Base-by-base conservation (phyloP, 495 filamentous ascomycete genomes). In the Cladorrhinum samala region DNA sequence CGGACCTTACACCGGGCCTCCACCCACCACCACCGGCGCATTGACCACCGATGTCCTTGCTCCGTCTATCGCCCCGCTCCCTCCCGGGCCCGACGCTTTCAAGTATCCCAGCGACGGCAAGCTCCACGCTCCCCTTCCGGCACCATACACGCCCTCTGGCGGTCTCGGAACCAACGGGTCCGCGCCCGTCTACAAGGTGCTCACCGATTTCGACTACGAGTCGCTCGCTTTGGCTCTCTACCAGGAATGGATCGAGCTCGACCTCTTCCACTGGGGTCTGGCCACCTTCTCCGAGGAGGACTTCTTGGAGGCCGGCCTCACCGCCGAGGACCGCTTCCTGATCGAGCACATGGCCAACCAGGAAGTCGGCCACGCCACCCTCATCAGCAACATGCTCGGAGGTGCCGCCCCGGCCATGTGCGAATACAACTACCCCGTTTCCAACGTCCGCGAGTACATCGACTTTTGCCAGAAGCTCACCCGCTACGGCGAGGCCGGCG, bases 391-490 rank as follows among this genome's bases (percentile, higher is more conserved):
- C 71, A 89, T 95, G 62, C 79, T 95, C 8, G 90, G 90, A 18
- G 62, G 77, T 7, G 73, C 79, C n/a, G 85, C 86, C 0, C 88
- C 91, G 0, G 72, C 76, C 24, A 82, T 88, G 64, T 95, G 91
- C 69, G 77, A 72, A 6, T 95, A 95, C 68, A 81, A 90, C 69
- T 95, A 94, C 62, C 88, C 89, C 1, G 89, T 83, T 58, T 79
- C 72, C 30, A 91, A 81, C 40, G 85, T 94, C 20, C 77, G 73
- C 38, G 88, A 94, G 65, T 93, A 81, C 61, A 71, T 95, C 54
- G 89, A 94, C 71, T 94, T 94, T 68, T 85, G 80, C 65, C 90
- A 95, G 68, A 89, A 90, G 59, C 58, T 94, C 9, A 95, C 91
- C 7, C 85, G 89, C 21, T 88, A 77, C 57, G 89, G 88, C 25